Evolutionary conservation across 2,329 filamentous ascomycete genomes (phyloP).

Genomic region (Cadophora malorum): DNA sequence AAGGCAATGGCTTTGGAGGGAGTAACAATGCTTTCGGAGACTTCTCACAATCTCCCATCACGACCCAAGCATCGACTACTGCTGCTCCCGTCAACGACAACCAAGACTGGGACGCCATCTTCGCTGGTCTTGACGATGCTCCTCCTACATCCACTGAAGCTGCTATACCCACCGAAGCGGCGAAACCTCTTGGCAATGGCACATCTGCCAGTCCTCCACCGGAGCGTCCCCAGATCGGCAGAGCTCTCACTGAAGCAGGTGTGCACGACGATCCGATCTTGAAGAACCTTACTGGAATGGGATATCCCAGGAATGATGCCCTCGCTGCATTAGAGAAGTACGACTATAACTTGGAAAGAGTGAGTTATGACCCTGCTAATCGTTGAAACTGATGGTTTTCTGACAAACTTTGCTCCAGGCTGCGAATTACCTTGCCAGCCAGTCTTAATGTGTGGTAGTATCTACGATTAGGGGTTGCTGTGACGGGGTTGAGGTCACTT

Average conservation of each 20-base stretch:
- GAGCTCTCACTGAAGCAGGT: constrained; percentile 74
- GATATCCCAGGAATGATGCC: constrained; percentile 77
- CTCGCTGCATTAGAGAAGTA: constrained; percentile 87
- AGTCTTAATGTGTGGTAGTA: constrained; percentile 34
- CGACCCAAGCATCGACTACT: constrained; percentile 40
- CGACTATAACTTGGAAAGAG: constrained; percentile 95
- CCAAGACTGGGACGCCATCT: constrained; percentile 96
- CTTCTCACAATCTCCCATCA: constrained; percentile 57
- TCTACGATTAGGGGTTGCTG: background rate
- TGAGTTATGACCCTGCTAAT: constrained; percentile 53
- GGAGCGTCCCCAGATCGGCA: constrained; percentile 58
- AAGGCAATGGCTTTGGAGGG: constrained; percentile 38
- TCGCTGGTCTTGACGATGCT: constrained; percentile 72
- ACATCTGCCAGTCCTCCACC: constrained; percentile 27
- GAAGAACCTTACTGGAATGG: constrained; percentile 89
- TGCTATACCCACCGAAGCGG: constrained; percentile 30
- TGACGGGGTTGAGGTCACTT: constrained; percentile 13
- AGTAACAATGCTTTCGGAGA: constrained; percentile 48
- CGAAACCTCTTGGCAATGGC: constrained; percentile 29
- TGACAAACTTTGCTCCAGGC: constrained; percentile 38
- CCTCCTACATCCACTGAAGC: constrained; percentile 37
- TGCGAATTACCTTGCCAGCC: constrained; percentile 46
- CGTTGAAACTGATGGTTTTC: background rate
- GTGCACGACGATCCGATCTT: constrained; percentile 91
- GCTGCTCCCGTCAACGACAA: constrained; percentile 52